These are phyloP conservation scores for Chlorella variabilis DNA, from an alignment of 163 green algal genomes.

Conservation along the genomic window DNA sequence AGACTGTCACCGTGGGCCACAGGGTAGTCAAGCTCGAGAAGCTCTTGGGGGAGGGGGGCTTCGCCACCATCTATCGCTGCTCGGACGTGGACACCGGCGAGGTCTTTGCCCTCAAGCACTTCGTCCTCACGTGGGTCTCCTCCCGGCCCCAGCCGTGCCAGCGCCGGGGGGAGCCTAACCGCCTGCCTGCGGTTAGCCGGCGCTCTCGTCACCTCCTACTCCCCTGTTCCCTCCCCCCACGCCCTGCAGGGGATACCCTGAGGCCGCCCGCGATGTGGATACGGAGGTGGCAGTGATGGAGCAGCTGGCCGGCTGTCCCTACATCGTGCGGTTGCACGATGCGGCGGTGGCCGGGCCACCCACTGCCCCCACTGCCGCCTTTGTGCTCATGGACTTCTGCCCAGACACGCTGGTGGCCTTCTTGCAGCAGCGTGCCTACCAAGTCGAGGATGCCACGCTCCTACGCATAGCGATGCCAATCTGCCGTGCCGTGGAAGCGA, in stretches of 20 bases:
- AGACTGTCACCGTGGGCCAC: neutral
- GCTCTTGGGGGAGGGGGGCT: constrained; percentile 61
- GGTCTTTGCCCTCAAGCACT: constrained; percentile 82
- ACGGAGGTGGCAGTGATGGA: constrained; percentile 58
- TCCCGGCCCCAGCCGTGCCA: neutral
- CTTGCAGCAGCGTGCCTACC: constrained; percentile 37
- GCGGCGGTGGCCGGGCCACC: constrained; percentile 62
- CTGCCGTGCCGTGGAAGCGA: constrained; percentile 71
- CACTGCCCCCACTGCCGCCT: constrained; percentile 72
- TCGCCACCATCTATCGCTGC: constrained; percentile 79
- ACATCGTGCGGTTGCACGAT: constrained; percentile 71
- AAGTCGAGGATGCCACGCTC: constrained; percentile 55
- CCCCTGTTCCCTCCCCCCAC: too few species aligned
- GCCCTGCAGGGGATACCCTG: constrained; percentile 52
- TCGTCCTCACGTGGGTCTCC: constrained; percentile 57
- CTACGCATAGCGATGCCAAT: constrained; percentile 72
- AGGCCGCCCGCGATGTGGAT: constrained; percentile 49
- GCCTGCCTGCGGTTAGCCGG: too few species aligned
- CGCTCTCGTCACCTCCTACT: too few species aligned
- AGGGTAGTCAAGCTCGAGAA: neutral
- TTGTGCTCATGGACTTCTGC: constrained; percentile 87
- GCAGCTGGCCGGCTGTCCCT: constrained; percentile 47
- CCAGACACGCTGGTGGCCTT: constrained; percentile 73
- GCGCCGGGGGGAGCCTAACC: too few species aligned
- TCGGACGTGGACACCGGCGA: constrained; percentile 47